These are phyloP conservation scores for Colletotrichum cuscutae DNA, from an alignment of 2,329 filamentous ascomycete genomes.

Conservation along the genomic window DNA sequence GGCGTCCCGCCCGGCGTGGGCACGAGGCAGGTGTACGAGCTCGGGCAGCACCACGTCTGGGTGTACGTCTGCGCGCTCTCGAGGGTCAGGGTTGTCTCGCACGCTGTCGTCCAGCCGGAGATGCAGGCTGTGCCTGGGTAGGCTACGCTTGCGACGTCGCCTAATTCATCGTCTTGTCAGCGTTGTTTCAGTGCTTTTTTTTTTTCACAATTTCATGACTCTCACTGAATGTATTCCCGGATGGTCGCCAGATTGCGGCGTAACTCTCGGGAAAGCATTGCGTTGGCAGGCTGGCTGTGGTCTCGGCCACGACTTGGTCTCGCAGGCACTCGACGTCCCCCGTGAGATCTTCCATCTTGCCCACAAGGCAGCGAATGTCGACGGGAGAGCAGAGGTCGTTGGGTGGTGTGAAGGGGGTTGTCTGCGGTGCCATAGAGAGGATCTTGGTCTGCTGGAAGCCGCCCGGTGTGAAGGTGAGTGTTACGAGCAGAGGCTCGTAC, in stretches of 20 bases:
- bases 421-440: not conserved
- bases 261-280: constrained; percentile 13
- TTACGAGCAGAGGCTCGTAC: constrained; percentile 3
- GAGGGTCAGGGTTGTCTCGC: not conserved
- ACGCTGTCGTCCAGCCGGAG: constrained; percentile 17
- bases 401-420: not conserved
- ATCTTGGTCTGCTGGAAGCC: not conserved
- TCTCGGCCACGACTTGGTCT: not conserved
- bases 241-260: not conserved
- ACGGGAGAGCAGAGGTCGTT: not conserved
- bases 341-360: not conserved
- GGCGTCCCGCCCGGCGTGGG: not conserved
- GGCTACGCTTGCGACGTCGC: constrained; percentile 2
- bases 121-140: constrained; percentile 28
- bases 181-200: too few relatives aligned
- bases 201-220: too few relatives aligned
- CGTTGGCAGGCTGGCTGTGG: not conserved
- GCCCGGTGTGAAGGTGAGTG: not conserved
- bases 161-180: not conserved
- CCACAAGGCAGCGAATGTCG: not conserved
- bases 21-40: constrained; percentile 1
- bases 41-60: constrained; percentile 22
- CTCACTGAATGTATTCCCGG: not conserved
- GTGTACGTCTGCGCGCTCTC: not conserved
- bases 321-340: not conserved